Base-by-base conservation (phyloP, 2,329 filamentous ascomycete genomes). In the Penicillium sp. region DNA sequence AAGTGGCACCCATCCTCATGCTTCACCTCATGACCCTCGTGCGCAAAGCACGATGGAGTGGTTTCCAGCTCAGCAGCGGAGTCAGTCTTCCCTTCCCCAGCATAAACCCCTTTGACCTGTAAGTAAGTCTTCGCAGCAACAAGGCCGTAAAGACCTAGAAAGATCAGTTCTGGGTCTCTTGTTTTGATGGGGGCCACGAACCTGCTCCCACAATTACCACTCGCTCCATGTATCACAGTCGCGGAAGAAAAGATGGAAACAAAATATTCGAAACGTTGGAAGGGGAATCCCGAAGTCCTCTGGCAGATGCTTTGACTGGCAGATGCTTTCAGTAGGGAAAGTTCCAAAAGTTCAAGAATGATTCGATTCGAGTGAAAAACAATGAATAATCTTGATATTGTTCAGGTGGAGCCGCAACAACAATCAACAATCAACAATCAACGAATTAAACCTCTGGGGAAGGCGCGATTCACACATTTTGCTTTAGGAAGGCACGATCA, bases 101-200 rank as follows among this genome's bases (percentile, higher is more conserved):
- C 53, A 27, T 64, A 64, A 2, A 29, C 52, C 3, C 56, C 65
- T 3, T 48, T 35, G 6, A 71, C 55, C 52, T 70, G 67, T 5
- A 69, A 54, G 46, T 70, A 71, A 1, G 69, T 71, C 50, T 71
- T 71, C 2, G 68, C 68, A 9, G 64, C 60, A 26, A 69, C 62
- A n/a, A 70, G 63, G 22, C 68, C 69, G 27, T 69, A 67, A 22
- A 69, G 57, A 19, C 65, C 68, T 63, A n/a, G 4, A 33, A 51
- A 26, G n/a, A 45, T 60, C 29, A 62, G 54, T 26, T 1, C 46
- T 13, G 14, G 22, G 35, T 5, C 10, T 10, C 11, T n/a, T n/a
- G 22, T 26, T 10, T 31, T 19, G 37, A 14, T 42, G 16, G 21
- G 6, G 14, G 26, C 3, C 19, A 52, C 57, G 31, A 16, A 65